Evolutionary conservation across 768 basidiomycete species (phyloP).

Genomic region (Omphalotus guepiniiformis): DNA sequence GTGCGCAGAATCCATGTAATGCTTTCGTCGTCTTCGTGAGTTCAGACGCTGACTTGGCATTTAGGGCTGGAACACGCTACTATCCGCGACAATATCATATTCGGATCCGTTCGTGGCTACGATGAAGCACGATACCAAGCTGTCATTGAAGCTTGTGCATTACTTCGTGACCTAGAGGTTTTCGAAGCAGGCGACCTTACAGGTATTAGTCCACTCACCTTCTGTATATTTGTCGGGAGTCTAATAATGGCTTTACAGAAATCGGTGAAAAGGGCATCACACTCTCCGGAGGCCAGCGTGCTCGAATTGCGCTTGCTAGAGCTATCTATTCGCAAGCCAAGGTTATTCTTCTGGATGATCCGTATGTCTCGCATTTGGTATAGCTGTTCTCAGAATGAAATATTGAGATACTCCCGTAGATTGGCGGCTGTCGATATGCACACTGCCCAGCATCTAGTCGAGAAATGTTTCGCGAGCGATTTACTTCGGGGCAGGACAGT

Average conservation of each 20-base stretch:
- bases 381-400: no score
- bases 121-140: constrained; percentile 59
- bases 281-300: constrained; percentile 69
- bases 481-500: constrained; percentile 66
- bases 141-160: constrained; percentile 72
- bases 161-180: constrained; percentile 65
- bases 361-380: constrained; percentile 36
- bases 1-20: constrained; percentile 62
- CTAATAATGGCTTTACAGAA: constrained; percentile 36
- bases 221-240: no score
- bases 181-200: constrained; percentile 78
- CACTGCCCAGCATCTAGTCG: constrained; percentile 66
- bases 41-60: constrained; percentile 18
- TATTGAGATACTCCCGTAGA: constrained; percentile 25
- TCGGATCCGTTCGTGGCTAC: constrained; percentile 56
- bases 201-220: constrained; percentile 30
- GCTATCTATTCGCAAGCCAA: constrained; percentile 73
- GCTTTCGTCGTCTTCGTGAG: constrained; percentile 1
- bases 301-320: constrained; percentile 71
- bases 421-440: constrained; percentile 76
- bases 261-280: constrained; percentile 79
- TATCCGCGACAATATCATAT: constrained; percentile 78
- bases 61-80: constrained; percentile 77
- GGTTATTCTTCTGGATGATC: constrained; percentile 68
- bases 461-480: constrained; percentile 56